Percentiles rank a stretch among this genome's conserved stretches.
These are phyloP conservation scores for Imleria badia DNA, from an alignment of 768 basidiomycete species.

Conservation along the genomic window DNA sequence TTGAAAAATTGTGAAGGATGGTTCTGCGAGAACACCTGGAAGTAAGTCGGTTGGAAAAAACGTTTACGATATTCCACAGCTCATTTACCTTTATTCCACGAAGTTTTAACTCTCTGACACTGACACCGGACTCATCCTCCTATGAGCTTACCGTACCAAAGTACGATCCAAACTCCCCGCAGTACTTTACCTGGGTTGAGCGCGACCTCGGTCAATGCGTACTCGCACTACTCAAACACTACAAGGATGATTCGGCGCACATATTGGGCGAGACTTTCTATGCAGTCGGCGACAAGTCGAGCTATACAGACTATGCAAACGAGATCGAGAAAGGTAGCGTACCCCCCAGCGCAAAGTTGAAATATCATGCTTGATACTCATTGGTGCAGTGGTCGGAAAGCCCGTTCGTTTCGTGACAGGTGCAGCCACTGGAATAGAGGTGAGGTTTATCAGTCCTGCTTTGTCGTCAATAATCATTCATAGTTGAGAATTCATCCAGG, in stretches of 20 bases:
- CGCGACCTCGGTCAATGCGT: constrained; percentile 24
- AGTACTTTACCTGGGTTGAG: too few relatives aligned
- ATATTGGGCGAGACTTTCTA: constrained; percentile 26
- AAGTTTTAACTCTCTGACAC: constrained; percentile 11
- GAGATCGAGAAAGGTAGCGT: constrained; percentile 19
- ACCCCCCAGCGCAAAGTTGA: background rate
- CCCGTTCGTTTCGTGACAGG: constrained; percentile 24
- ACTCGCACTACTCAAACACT: constrained; percentile 25
- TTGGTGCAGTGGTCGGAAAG: constrained; percentile 23
- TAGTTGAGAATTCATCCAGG: background rate
- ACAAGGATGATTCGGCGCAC: constrained; percentile 15
- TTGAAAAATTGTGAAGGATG: constrained; percentile 15
- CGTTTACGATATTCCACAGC: too few relatives aligned
- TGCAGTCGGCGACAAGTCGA: constrained; percentile 22
- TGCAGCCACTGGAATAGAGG: constrained; percentile 18
- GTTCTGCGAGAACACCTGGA: constrained; percentile 26
- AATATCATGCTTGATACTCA: background rate
- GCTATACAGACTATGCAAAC: constrained; percentile 12
- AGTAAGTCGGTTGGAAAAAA: constrained; percentile 14
- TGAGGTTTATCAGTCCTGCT: background rate
- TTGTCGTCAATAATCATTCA: background rate
- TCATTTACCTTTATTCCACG: too few relatives aligned
- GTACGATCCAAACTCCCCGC: too few relatives aligned
- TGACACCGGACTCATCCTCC: too few relatives aligned
- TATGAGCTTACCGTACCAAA: too few relatives aligned